Base-by-base conservation (phyloP, 495 filamentous ascomycete genomes). In the Xylaria castorea region DNA sequence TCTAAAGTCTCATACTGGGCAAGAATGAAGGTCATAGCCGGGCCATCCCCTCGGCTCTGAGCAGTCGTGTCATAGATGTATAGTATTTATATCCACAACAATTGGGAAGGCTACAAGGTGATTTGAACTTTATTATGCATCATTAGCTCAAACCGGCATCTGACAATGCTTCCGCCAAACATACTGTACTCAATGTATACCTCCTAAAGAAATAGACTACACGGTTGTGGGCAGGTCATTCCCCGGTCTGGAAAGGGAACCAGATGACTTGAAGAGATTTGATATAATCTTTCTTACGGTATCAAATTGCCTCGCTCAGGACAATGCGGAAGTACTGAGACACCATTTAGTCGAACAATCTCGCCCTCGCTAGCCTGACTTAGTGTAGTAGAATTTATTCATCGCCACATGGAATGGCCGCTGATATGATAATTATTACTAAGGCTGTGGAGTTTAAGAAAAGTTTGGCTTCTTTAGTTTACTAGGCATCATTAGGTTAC, bases 401-500 rank as follows among this genome's bases (percentile, higher is more conserved):
- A 14, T 57, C 34, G 2, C 22, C 14, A n/a, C 30, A 36, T 22
- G 32, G 57, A 7, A 61, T 36, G 6, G 11, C 30, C 32, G 7
- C 14, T 50, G 5, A 27, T 48, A 27, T 16, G 30, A 60, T 60
- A 36, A 30, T 25, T 2, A 48, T 46, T 46, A 11, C 55, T 18
- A 16, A 36, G 14, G 6, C 14, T 32, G 42, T 30, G 27, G 7
- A 50, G 3, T 30, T 5, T 1, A 7, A 3, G 18, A 32, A 44
- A 30, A 8, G 2, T 60, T 9, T 32, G 2, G 11, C 38, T 42
- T 42, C 46, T 60, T 3, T 42, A 44, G 6, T 60, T 34, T 34
- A 44, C 18, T 2, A 40, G 2, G 12, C 30, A 57, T 25, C 14
- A 27, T 27, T 8, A 25, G 70, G 32, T 46, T 73, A 80, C 20